Evolutionary conservation across 2,329 filamentous ascomycete genomes (phyloP), one percentile per base, ranked within the genome.

Genomic region (Neurospora sp.): DNA sequence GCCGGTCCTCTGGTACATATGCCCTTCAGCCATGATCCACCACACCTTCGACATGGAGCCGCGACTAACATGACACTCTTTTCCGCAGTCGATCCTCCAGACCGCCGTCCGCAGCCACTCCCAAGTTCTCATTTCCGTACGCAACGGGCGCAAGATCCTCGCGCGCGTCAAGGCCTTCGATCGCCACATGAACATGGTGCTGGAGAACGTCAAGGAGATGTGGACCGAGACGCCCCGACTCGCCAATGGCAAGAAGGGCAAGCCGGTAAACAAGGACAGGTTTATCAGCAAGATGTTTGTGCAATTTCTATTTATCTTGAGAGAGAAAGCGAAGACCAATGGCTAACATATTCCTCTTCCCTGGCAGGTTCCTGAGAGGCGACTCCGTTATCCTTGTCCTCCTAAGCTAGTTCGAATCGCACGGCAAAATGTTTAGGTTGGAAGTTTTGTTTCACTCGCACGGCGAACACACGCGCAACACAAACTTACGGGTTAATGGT

Each of bases 101-200:
- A 97, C 96, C 71, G 96, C 96, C 74, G 96, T 97, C 70, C 92
- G 94, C 80, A 92, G 91, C 74, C 95, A 97, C 84, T 92, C 91
- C 62, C 96, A 98, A 83, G 95, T 99, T 73, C 89, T 99, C 74
- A 97, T 99, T 79, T 97, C 93, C 69, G 95, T 95, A 83, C 93
- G 96, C 75, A 98, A 98, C 85, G 67, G 67, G 17, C 92, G 95
- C 82, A 99, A 99, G 86, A 87, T 99, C 70, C 90, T 99, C 69
- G 96, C 95, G 68, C 91, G 96, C 74, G 95, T 99, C 78, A 99
- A 99, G 86, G 96, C 96, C 6, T 99, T 99, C 80, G 96, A 99
- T 82, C 88, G 96, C 72, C 96, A 99, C 83, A 98, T 94, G 88
- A 99, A 99, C 83, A 98, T 99, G 96, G 75, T 79, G 41, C 72